Evolutionary conservation across 768 basidiomycete genomes (phyloP), one percentile per base, ranked within the genome.

Genomic region (Holtermannia corniformis): DNA sequence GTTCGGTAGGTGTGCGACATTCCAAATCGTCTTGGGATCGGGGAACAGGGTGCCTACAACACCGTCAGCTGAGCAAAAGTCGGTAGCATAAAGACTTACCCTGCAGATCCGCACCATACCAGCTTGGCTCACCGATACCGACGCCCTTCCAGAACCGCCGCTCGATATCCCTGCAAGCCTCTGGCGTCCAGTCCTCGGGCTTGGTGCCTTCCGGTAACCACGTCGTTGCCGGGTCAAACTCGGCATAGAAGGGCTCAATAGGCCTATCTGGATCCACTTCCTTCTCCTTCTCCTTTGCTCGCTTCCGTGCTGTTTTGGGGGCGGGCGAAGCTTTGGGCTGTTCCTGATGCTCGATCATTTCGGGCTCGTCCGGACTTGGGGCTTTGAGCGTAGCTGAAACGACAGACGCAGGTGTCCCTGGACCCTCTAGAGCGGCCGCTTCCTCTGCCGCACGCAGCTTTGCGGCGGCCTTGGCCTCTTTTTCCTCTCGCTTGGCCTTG

Each of bases 81-180:
- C 19, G 26, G 41, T 5, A 55, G 49, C 16, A 26, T 25, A 60
- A 50, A 24, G 59, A 75, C 80, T 57, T 48, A 85, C 91, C 93
- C 76, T 85, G 81, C 56, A 89, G 84, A 71, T 99, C 95, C 3
- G 95, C 95, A 19, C 93, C 95, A 72, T 99, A 99, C 92, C 89
- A 93, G 2, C 92, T 82, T n/a, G 91, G 78, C 57, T 83, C 86
- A 3, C 89, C 87, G 3, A 93, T 71, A 0, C 89, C 83, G 71
- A 88, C 82, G 59, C 86, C 90, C 49, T 91, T 78, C 95, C 95
- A 99, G 72, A 82, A 96, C 50, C 84, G 79, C 25, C 91, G 78
- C 73, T 96, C 92, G 19, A 97, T 78, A 56, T 83, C 82, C 55
- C 81, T 80, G 69, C 92, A 95, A 55, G 87, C 86, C 56, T 93